Conservation (phyloP, 768 basidiomycete species). For the Lyophyllum shimeji region DNA sequence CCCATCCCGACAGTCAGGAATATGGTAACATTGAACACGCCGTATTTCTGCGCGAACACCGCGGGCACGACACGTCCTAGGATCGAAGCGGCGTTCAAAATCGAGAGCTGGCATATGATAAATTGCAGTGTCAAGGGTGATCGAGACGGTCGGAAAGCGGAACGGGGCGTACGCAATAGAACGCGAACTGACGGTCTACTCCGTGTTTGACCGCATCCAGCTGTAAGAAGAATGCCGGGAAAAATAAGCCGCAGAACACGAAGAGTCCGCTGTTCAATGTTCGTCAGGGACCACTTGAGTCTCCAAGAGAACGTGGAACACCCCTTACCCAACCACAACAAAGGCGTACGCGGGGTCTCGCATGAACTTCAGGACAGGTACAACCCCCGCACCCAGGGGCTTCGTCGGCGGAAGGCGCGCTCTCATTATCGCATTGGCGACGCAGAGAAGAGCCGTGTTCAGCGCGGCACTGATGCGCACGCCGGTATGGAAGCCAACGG, state of each 20-base stretch:
- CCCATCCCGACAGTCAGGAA: conserved; percentile 31
- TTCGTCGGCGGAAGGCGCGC: conserved; percentile 34
- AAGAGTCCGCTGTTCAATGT: conserved; percentile 23
- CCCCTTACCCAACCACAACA: conserved; percentile 17
- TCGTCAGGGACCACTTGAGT: not conserved
- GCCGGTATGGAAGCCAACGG: conserved; percentile 38
- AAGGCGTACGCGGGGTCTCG: conserved; percentile 30
- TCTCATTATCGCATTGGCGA: conserved; percentile 33
- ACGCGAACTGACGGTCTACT: conserved; percentile 39
- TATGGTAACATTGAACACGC: conserved; percentile 43
- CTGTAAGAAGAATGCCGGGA: conserved; percentile 52
- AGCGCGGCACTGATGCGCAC: conserved; percentile 39
- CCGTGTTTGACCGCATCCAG: conserved; percentile 45
- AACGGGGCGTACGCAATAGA: conserved; percentile 41
- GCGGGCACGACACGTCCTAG: conserved; percentile 51
- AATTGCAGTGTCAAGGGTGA: no score
- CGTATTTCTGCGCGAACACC: conserved; percentile 38
- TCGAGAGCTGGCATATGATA: conserved; percentile 36
- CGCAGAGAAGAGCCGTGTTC: conserved; percentile 30
- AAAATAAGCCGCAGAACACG: conserved; percentile 37
- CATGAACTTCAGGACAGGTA: conserved; percentile 26
- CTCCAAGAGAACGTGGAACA: not conserved
- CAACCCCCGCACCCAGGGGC: conserved; percentile 15
- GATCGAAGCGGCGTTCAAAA: conserved; percentile 52
- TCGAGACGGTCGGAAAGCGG: not conserved